Base-by-base conservation (phyloP, 306 rosid genomes). In the Corylus avellana region DNA sequence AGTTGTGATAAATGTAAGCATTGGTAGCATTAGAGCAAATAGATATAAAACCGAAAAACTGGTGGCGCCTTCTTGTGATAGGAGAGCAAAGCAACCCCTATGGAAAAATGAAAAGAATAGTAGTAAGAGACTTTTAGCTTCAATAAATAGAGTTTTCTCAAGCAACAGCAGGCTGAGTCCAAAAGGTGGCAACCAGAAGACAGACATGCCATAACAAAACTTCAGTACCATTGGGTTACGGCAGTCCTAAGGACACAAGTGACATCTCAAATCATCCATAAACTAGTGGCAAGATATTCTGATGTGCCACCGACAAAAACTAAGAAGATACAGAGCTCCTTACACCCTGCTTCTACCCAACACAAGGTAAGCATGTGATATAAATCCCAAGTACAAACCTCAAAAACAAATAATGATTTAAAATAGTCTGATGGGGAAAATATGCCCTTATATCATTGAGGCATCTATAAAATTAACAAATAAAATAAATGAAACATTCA, bases 211-310 rank as follows among this genome's bases (percentile, higher is more conserved):
- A 8, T 9, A 3, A 35, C 20, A 32, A 17, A 64, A 64, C 22
- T 6, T 17, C 12, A 5, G 25, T 22, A 64, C 22, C 3, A 64
- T 32, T 6, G 1, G 7, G 70, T 32, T 64, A 35, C 22, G 2
- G 20, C 48, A 32, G 18, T 64, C 70, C 70, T 22, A 64, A 64
- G 0, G 10, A 9, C 70, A 64, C 14, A 37, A 35, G 6, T 16
- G 48, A 35, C 70, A 64, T 8, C 70, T 37, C 11, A 64, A 64
- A 64, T 37, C 22, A 32, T 64, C 70, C 70, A 64, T 64, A 64
- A 64, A 64, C 48, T 17, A 35, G 20, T 16, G 22, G 39, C 46
- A 63, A 63, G 61, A 17, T 56, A 56, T 56, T 56, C 20, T n/a
- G 12, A 6, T 5, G 1, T 14, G 70, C 46, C 22, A 64, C n/a